Conservation (phyloP, 2,329 filamentous ascomycete genomes). For the Nannizziopsis arthrosporioides region DNA sequence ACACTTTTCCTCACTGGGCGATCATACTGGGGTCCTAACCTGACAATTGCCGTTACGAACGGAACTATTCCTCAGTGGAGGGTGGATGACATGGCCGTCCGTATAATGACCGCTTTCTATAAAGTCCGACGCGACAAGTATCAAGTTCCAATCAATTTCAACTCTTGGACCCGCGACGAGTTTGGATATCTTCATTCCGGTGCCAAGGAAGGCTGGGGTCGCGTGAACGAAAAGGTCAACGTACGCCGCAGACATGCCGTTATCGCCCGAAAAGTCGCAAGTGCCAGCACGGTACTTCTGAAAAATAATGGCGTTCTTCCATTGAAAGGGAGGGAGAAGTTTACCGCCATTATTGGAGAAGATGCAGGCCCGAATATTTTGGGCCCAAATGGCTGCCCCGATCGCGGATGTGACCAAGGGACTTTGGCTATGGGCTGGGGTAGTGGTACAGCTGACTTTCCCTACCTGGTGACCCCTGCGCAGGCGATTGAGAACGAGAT, state of each 20-base stretch:
- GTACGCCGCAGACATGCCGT: slow-evolving; percentile 63
- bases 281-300: slow-evolving; percentile 72
- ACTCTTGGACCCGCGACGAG: slow-evolving; percentile 72
- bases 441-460: slow-evolving; percentile 49
- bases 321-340: slow-evolving; percentile 60
- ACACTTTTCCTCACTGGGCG: slow-evolving; percentile 59
- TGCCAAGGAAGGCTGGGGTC: slow-evolving; percentile 49
- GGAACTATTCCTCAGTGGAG: slow-evolving; percentile 80
- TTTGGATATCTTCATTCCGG: slow-evolving; percentile 57
- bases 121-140: slow-evolving; percentile 47
- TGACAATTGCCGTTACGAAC: slow-evolving; percentile 79
- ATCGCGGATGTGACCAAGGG: slow-evolving; percentile 52
- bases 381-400: slow-evolving; percentile 67
- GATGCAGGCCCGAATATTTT: slow-evolving; percentile 65
- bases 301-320: slow-evolving; percentile 74
- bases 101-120: slow-evolving; percentile 59
- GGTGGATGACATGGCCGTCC: slow-evolving; percentile 81
- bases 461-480: slow-evolving; percentile 51
- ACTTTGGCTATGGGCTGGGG: slow-evolving; percentile 55
- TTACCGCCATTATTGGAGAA: slow-evolving; percentile 66
- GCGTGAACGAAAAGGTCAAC: slow-evolving; percentile 71
- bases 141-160: slow-evolving; percentile 61
- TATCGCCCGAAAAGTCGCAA: slow-evolving; percentile 64
- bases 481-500: slow-evolving; percentile 56
- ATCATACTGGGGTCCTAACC: slow-evolving; percentile 73